Evolutionary conservation across 768 basidiomycete genomes (phyloP), one percentile per base, ranked within the genome.

Genomic region (Vararia minispora): DNA sequence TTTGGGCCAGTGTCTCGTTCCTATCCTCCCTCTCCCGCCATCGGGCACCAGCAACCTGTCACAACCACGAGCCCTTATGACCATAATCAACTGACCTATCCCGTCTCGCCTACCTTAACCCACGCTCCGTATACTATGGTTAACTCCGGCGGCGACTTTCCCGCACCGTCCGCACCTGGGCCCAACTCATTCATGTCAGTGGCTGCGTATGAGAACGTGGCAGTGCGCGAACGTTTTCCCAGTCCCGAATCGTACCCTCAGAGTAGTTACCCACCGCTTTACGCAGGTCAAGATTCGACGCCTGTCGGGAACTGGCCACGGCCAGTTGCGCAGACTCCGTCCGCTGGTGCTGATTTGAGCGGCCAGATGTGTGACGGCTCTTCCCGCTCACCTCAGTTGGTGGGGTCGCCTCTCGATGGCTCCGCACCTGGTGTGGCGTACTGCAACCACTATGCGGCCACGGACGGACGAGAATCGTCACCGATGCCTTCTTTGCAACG

Each of bases 381-480:
- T 27, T 63, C 71, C 14, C 68, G 71, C 46, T 74, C 74, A 6
- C 68, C 75, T 33, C 62, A 58, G 34, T 75, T 66, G 47, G 55
- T 61, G 42, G 76, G 75, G 52, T 77, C 49, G 18, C 58, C 82
- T 1, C 77, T 79, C 32, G 71, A 71, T 39, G 54, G 65, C 32
- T 64, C 68, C 13, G 56, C 71, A 12, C 50, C 64, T 11, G 70
- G 74, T 40, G 62, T 75, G 51, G 41, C 56, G 24, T 74, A 71
- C 52, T 53, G 64, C 18, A 50, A 59, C 39, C 66, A 72, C 36
- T 66, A 63, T 44, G 55, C 62, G 17, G 46, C 45, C 38, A 55
- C 55, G 18, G 78, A 79, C n/a, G 28, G 79, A 79, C 38, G 69
- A 74, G 49, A 80, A n/a, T n/a, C n/a, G n/a, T n/a, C n/a, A n/a